Evolutionary conservation across 805 yeast species (phyloP).

Genomic region (Metschnikowia matae): DNA sequence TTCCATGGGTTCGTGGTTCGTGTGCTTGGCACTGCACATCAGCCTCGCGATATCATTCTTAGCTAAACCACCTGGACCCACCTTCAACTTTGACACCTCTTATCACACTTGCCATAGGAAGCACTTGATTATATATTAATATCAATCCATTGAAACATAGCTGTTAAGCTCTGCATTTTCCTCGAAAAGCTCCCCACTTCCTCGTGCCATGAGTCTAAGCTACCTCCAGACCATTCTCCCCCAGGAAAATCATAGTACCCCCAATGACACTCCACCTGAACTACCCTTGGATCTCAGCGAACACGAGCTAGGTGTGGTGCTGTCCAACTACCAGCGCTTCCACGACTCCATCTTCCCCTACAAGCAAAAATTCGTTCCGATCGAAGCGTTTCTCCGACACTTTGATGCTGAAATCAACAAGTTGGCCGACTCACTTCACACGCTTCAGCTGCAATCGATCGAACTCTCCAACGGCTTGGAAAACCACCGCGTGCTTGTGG

Average conservation of each 20-base stretch:
- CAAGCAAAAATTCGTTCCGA: conserved; percentile 38
- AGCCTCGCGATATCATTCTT: too few relatives aligned
- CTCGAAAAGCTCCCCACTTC: not conserved
- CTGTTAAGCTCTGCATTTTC: not conserved
- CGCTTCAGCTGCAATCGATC: conserved; percentile 33
- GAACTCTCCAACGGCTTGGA: conserved; percentile 27
- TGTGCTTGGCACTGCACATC: too few relatives aligned
- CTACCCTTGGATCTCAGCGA: conserved; percentile 12
- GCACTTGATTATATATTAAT: too few relatives aligned
- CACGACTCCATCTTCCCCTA: conserved; percentile 12
- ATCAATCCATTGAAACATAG: not conserved
- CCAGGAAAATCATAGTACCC: not conserved
- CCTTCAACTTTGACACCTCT: too few relatives aligned
- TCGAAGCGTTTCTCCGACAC: conserved; percentile 47
- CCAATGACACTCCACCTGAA: not conserved
- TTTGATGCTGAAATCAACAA: conserved; percentile 51
- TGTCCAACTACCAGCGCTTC: conserved; percentile 14
- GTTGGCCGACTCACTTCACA: conserved; percentile 29
- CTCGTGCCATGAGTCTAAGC: conserved; percentile 11
- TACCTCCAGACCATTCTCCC: conserved; percentile 18
- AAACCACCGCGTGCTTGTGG: conserved; percentile 26
- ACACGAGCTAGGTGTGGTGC: conserved; percentile 15
- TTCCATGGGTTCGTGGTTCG: too few relatives aligned
- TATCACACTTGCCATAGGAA: too few relatives aligned
- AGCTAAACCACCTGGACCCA: too few relatives aligned